These are phyloP conservation scores for Stellera chamaejasme DNA, from an alignment of 345 rosid genomes.

Conservation along the genomic window DNA sequence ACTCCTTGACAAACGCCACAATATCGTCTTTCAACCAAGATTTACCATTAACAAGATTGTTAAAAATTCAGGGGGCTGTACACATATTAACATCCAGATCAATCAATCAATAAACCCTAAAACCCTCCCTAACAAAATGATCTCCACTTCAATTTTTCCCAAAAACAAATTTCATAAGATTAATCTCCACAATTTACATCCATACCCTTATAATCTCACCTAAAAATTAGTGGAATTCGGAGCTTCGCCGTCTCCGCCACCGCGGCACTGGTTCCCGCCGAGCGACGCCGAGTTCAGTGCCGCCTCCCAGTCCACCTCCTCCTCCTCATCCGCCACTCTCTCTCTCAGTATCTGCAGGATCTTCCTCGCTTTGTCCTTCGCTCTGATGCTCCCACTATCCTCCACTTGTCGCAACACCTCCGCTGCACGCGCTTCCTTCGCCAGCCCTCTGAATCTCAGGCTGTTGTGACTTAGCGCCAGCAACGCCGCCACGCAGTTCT, in stretches of 20 bases:
- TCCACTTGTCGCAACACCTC: conserved; percentile 48
- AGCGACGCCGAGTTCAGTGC: conserved; percentile 46
- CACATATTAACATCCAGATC: background rate
- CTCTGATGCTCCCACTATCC: conserved; percentile 39
- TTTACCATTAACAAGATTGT: too few species aligned
- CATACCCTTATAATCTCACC: background rate
- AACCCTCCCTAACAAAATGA: background rate
- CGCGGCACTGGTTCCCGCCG: conserved; percentile 33
- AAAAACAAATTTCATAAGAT: background rate
- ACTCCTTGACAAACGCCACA: too few species aligned
- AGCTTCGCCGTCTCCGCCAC: conserved; percentile 21
- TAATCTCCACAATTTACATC: background rate
- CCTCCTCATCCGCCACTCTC: conserved; percentile 27
- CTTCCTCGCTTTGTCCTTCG: conserved; percentile 53
- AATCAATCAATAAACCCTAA: background rate
- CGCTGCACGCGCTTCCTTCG: conserved; percentile 44
- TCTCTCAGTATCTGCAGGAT: conserved; percentile 48
- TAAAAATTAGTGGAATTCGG: conserved; percentile 44
- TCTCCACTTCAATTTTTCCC: background rate
- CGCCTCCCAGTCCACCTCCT: conserved; percentile 47
- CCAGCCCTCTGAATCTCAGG: conserved; percentile 69
- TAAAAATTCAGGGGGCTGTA: background rate
- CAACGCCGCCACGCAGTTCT: conserved; percentile 60
- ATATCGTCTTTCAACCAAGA: too few species aligned
- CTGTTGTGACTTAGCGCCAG: conserved; percentile 47